Base-by-base conservation (phyloP, 768 basidiomycete species). In the Termitomyces sp. region DNA sequence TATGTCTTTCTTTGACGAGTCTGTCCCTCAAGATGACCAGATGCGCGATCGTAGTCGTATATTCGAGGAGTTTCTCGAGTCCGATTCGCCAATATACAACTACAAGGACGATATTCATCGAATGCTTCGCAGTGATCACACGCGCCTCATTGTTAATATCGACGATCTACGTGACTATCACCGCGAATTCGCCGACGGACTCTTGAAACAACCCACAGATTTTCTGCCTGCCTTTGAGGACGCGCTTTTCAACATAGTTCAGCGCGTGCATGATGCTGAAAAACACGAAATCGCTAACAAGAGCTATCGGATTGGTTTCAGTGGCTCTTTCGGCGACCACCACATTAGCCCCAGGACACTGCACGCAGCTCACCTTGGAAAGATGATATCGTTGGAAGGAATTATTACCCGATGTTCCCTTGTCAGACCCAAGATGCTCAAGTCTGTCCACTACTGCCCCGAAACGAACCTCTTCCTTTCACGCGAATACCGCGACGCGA, bases 401-500 rank as follows among this genome's bases (percentile, higher is more conserved):
- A 99, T 99, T 67, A 93, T 99, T 59, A 98, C 96, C 3, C 83
- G 97, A 55, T 99, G 97, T 70, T 98, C 95, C 7, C 85, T 99
- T 55, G 96, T 98, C 52, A 88, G 97, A 32, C 97, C 97, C 15
- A 99, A 99, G 75, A 96, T 99, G 92, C 81, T 97, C 66, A 90
- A 88, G 68, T 98, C 97, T 11, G 83, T 98, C 45, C 97, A 99
- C 67, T 99, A 88, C 72, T 96, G 93, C 66, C 86, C 88, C n/a
- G 84, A 85, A 53, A 96, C 93, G 17, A 76, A 77, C 50, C 77
- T 81, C 38, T 97, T 95, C 74, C 88, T 94, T 71, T 77, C 84
- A 45, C 86, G 93, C 58, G 82, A 91, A 61, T 99, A 99, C 70
- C 92, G 92, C 62, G 97, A 99, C 72, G 88, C 88, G 41, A 91